phyloP scores from a whole-genome alignment of 2,329 filamentous ascomycete species.

The Alternaria rosae region DNA sequence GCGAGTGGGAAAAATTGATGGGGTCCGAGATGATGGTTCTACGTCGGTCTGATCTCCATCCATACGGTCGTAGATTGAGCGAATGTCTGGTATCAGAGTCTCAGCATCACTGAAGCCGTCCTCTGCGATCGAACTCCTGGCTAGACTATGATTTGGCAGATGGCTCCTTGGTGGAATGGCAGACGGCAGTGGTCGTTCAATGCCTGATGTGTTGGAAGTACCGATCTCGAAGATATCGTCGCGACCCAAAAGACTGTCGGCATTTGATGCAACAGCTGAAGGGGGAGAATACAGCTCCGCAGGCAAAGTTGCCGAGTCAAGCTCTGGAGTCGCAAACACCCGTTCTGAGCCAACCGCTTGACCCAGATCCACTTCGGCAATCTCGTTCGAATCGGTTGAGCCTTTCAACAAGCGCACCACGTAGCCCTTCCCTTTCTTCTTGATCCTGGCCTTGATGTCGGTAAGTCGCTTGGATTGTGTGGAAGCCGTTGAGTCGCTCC shows the following conservation, averaged over 20 bases:
- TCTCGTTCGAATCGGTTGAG: constrained; percentile 32
- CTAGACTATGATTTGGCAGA: background rate
- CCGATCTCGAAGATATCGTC: constrained; percentile 35
- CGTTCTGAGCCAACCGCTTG: constrained; percentile 8
- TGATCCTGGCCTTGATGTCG: constrained; percentile 43
- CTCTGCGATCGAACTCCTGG: constrained; percentile 25
- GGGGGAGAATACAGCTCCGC: constrained; percentile 29
- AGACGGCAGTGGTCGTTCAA: constrained; percentile 2
- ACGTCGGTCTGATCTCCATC: constrained; percentile 31
- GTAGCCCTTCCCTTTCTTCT: constrained; percentile 45
- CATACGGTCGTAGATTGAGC: constrained; percentile 19
- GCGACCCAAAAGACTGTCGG: background rate
- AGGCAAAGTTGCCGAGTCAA: constrained; percentile 23
- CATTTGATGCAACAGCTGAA: background rate
- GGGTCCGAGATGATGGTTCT: constrained; percentile 18
- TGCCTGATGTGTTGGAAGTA: constrained; percentile 31
- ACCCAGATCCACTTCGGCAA: constrained; percentile 39
- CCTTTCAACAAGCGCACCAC: constrained; percentile 41
- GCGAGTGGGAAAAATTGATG: constrained; percentile 21
- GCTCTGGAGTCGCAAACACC: constrained; percentile 18
- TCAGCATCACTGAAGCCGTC: constrained; percentile 42
- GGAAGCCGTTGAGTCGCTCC: constrained; percentile 36
- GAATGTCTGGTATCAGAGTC: constrained; percentile 35
- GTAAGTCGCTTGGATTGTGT: constrained; percentile 35
- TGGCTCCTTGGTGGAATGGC: background rate